Percentiles rank a stretch among this genome's conserved stretches.
phyloP scores from a whole-genome alignment of 2,329 filamentous ascomycete species.

The Nemania sp. region DNA sequence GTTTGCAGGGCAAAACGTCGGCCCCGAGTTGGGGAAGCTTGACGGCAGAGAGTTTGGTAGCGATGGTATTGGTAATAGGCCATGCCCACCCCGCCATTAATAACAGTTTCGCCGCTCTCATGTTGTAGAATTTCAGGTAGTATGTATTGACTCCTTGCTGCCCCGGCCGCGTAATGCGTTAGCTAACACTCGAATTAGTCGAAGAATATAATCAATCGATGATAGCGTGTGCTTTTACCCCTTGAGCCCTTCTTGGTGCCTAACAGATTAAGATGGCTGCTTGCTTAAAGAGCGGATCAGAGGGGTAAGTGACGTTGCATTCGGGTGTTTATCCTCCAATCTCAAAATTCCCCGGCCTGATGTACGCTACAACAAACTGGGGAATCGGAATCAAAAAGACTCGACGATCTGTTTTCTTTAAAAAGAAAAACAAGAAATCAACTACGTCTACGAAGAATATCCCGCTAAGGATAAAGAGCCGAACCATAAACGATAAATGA shows the following conservation, averaged over 20 bases:
- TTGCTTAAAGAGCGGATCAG: not conserved
- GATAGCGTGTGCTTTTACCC: not conserved
- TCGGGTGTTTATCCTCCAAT: not conserved
- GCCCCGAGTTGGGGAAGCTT: conserved; percentile 8
- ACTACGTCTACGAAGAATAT: too few species aligned
- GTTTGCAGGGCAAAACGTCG: conserved; percentile 44
- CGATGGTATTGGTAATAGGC: not conserved
- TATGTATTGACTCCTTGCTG: not conserved
- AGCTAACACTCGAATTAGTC: not conserved
- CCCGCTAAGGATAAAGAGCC: too few species aligned
- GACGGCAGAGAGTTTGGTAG: not conserved
- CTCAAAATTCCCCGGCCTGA: not conserved
- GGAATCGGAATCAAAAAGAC: not conserved
- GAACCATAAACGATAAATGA: too few species aligned
- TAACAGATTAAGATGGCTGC: not conserved
- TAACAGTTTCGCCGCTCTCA: not conserved
- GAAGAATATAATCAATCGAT: not conserved
- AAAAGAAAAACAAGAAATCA: not conserved
- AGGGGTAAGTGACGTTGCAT: not conserved
- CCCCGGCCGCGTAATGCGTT: not conserved
- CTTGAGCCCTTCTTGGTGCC: not conserved
- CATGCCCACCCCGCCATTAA: conserved; percentile 1
- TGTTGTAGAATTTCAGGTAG: not conserved
- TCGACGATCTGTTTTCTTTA: too few species aligned
- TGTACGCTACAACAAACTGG: not conserved